Conservation (phyloP, 768 basidiomycete genomes). For the Suillus cothurnatus region DNA sequence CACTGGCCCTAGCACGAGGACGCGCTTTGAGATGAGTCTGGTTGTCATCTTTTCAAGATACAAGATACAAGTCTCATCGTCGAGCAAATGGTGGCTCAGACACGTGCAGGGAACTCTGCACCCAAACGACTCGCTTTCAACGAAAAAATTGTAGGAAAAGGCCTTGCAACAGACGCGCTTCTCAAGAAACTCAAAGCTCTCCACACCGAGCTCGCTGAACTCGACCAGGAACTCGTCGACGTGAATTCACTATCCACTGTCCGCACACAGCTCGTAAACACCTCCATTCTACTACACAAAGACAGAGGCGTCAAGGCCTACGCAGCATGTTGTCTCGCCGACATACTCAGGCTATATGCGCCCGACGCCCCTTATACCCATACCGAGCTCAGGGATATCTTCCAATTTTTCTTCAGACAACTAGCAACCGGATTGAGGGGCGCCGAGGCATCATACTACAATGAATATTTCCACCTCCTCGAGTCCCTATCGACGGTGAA, state of each 20-base stretch:
- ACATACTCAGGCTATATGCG: constrained; percentile 90
- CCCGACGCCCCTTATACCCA: constrained; percentile 96
- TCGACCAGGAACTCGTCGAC: constrained; percentile 90
- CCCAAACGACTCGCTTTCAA: constrained; percentile 71
- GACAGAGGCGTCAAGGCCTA: constrained; percentile 96
- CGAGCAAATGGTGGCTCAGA: constrained; percentile 70
- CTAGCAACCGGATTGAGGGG: constrained; percentile 74
- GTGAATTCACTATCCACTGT: constrained; percentile 65
- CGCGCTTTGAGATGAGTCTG: neutral
- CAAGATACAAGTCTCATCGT: constrained; percentile 3
- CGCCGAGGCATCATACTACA: constrained; percentile 81
- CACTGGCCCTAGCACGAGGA: neutral
- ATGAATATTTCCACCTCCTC: constrained; percentile 93
- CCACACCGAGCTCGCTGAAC: constrained; percentile 73
- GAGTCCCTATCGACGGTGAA: constrained; percentile 94
- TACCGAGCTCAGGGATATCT: constrained; percentile 89
- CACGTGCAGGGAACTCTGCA: constrained; percentile 56
- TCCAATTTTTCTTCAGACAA: constrained; percentile 94
- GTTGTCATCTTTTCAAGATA: constrained; percentile 3
- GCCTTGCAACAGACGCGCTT: constrained; percentile 76
- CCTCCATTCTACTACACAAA: constrained; percentile 86
- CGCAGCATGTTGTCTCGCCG: constrained; percentile 91
- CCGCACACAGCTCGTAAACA: constrained; percentile 78
- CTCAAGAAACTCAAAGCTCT: constrained; percentile 84
- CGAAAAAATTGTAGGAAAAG: constrained; percentile 80